Evolutionary conservation across 2,329 filamentous ascomycete genomes (phyloP).

Genomic region (Lojkania enalia): DNA sequence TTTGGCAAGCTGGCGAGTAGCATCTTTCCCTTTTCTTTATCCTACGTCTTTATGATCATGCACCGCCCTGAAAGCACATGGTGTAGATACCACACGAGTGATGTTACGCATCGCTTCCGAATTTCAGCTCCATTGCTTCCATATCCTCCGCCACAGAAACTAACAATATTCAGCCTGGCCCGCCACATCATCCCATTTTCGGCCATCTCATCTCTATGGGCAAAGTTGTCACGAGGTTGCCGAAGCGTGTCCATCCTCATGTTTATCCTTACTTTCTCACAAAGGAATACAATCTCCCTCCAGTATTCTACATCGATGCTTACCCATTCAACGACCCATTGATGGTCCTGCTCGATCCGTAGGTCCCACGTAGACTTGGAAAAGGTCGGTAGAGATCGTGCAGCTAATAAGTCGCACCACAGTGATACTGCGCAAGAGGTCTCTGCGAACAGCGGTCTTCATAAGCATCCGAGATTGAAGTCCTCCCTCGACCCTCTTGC

Average conservation of each 20-base stretch:
- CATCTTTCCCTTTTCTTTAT: too few relatives aligned
- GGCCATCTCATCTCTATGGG: slow-evolving; percentile 43
- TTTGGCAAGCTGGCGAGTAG: too few relatives aligned
- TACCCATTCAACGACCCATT: slow-evolving; percentile 42
- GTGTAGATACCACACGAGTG: too few relatives aligned
- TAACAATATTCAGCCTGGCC: too few relatives aligned
- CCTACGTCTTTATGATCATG: too few relatives aligned
- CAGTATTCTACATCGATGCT: slow-evolving; percentile 46
- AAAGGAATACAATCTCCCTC: slow-evolving; percentile 40
- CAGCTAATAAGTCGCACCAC: not conserved
- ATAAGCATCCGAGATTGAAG: slow-evolving; percentile 37
- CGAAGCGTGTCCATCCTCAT: slow-evolving; percentile 40
- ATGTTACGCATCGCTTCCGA: too few relatives aligned
- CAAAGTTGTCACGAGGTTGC: slow-evolving; percentile 37
- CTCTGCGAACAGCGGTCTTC: slow-evolving; percentile 31
- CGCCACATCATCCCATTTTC: slow-evolving; percentile 41
- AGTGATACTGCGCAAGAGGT: slow-evolving; percentile 39
- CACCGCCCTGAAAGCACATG: too few relatives aligned
- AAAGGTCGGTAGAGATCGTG: not conserved
- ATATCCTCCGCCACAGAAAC: too few relatives aligned
- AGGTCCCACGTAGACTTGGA: slow-evolving; percentile 1
- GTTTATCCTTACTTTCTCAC: slow-evolving; percentile 4
- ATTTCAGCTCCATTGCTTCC: too few relatives aligned
- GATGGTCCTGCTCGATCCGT: slow-evolving; percentile 40
- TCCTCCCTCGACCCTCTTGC: slow-evolving; percentile 42